Evolutionary conservation across 2,329 filamentous ascomycete species (phyloP).

Genomic region (Penicillium concentricum): DNA sequence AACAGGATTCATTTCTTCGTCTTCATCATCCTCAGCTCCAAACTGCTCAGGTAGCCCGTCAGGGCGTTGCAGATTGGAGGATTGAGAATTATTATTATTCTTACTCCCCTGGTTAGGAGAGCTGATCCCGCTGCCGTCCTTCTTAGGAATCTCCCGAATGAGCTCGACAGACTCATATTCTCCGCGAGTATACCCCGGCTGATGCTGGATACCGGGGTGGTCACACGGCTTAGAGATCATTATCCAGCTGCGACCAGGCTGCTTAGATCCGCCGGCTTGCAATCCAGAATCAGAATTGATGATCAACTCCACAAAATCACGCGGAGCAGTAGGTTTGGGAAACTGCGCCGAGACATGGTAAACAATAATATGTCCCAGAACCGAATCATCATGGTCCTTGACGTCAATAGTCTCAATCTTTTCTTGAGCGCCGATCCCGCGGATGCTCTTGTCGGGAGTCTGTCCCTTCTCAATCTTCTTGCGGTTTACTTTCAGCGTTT

Average conservation of each 20-base stretch:
- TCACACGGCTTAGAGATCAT: conserved; percentile 81
- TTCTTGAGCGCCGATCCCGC: conserved; percentile 81
- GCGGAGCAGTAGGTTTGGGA: conserved; percentile 79
- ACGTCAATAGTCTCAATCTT: conserved; percentile 64
- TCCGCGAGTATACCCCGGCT: conserved; percentile 75
- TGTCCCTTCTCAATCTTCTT: conserved; percentile 64
- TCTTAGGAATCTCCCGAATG: conserved; percentile 72
- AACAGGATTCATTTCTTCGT: conserved; percentile 62
- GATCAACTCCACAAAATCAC: conserved; percentile 82
- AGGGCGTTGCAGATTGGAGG: conserved; percentile 28
- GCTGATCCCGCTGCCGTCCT: conserved; percentile 14
- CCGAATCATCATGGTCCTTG: conserved; percentile 42
- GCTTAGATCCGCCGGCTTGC: conserved; percentile 21
- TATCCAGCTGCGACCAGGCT: conserved; percentile 69
- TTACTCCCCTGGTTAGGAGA: conserved; percentile 17
- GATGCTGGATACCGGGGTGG: conserved; percentile 69
- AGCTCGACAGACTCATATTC: conserved; percentile 90
- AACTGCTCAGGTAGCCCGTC: conserved; percentile 34
- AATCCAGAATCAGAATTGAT: conserved; percentile 59
- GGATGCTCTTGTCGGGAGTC: conserved; percentile 71
- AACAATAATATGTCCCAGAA: conserved; percentile 51
- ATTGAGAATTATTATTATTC: conserved; percentile 35
- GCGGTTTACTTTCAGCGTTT: conserved; percentile 70
- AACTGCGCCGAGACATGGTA: conserved; percentile 88
- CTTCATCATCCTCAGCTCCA: conserved; percentile 29